Evolutionary conservation across 2,329 filamentous ascomycete genomes (phyloP).

Genomic region (Leptographium procerum): DNA sequence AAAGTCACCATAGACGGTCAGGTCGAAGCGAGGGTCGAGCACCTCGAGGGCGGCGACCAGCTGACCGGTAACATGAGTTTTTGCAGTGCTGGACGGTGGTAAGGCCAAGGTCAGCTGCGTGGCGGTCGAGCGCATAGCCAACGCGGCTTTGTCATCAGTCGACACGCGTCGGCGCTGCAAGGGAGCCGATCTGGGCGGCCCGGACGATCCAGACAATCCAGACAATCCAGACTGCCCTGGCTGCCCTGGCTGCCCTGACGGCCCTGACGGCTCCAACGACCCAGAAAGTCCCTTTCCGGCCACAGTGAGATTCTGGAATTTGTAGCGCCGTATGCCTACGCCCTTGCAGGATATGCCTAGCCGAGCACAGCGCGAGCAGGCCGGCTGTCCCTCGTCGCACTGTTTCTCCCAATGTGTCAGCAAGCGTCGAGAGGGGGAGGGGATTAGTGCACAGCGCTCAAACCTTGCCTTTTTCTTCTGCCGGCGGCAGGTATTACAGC

Average conservation of each 20-base stretch:
- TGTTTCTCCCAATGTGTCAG: neutral
- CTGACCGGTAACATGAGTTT: neutral
- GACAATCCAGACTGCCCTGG: too few relatives aligned
- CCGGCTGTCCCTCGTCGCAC: slow-evolving; percentile 11
- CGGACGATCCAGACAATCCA: neutral
- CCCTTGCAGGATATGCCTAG: slow-evolving; percentile 9
- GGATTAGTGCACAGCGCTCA: too few relatives aligned
- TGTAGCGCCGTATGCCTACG: slow-evolving; percentile 10
- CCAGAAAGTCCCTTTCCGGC: neutral
- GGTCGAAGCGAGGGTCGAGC: slow-evolving; percentile 10
- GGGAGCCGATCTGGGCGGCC: neutral
- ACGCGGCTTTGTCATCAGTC: neutral
- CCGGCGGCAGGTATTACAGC: slow-evolving; percentile 11
- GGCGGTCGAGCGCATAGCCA: neutral
- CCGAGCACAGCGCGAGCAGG: slow-evolving; percentile 9
- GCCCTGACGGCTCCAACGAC: neutral
- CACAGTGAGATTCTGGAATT: slow-evolving; percentile 9
- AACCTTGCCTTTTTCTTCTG: slow-evolving; percentile 14
- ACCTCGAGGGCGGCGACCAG: slow-evolving; percentile 6
- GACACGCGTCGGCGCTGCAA: too few relatives aligned
- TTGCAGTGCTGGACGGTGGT: neutral
- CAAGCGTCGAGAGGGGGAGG: too few relatives aligned
- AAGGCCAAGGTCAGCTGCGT: neutral
- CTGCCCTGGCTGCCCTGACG: too few relatives aligned
- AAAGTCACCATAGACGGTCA: slow-evolving; percentile 9